A percentile compares a stretch with the other conserved stretches of the same genome.
Conservation (phyloP, 2,329 filamentous ascomycete species). For the Nannizzia gypsea region DNA sequence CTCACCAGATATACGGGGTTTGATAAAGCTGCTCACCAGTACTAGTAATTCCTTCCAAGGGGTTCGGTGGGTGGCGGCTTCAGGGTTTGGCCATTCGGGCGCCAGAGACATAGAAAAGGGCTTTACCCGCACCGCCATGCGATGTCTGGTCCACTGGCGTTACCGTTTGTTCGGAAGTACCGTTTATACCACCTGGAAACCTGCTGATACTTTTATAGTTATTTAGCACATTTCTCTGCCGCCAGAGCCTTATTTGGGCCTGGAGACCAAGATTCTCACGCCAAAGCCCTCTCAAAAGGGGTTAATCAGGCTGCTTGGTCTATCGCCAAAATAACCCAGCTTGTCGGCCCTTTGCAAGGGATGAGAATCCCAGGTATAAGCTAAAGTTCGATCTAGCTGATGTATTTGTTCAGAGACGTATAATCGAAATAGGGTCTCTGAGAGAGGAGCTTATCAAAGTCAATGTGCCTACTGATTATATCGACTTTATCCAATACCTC, state of each 20-base stretch:
- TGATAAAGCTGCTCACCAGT: neutral
- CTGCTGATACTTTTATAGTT: neutral
- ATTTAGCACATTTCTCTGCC: neutral
- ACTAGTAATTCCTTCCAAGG: neutral
- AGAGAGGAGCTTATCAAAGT: constrained; percentile 8
- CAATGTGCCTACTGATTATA: neutral
- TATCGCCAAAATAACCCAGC: neutral
- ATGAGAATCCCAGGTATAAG: neutral
- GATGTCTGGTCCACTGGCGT: neutral
- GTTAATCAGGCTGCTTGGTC: neutral
- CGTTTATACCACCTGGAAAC: neutral
- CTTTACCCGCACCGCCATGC: neutral
- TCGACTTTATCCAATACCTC: neutral
- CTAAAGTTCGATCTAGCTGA: neutral
- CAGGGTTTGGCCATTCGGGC: neutral
- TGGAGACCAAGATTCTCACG: neutral
- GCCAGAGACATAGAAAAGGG: neutral
- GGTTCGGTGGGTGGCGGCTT: neutral
- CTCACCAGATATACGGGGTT: neutral
- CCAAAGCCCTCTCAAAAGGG: neutral
- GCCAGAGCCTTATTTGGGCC: neutral
- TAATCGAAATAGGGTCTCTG: constrained; percentile 8
- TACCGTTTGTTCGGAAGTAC: neutral
- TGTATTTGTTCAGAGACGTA: neutral
- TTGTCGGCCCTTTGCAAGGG: neutral